phyloP scores from a whole-genome alignment of 129 eudicot genomes.

The Scalesia atractyloides region DNA sequence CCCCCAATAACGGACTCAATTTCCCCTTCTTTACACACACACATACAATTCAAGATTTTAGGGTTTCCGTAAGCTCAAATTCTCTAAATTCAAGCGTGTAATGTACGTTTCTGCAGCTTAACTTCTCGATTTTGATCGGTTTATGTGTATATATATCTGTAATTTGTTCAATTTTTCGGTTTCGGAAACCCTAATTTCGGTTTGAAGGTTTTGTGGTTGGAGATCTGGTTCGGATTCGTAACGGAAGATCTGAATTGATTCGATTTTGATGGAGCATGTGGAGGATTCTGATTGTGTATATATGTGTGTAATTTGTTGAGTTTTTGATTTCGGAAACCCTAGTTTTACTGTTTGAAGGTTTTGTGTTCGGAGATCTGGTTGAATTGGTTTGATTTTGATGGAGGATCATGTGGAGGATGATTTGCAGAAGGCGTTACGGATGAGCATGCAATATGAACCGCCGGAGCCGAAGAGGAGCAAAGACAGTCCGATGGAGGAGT shows the following conservation, averaged over 20 bases:
- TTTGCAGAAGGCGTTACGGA: constrained; percentile 74
- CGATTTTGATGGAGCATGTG: constrained; percentile 57
- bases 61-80: constrained; percentile 19
- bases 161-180: constrained; percentile 15
- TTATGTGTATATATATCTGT: not conserved
- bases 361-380: constrained; percentile 17
- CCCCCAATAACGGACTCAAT: constrained; percentile 45
- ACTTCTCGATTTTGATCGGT: constrained; percentile 1
- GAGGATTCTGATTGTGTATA: constrained; percentile 43
- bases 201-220: constrained; percentile 23
- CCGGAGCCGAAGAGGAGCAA: constrained; percentile 96
- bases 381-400: constrained; percentile 32
- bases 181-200: constrained; percentile 40
- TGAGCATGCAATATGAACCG: constrained; percentile 82
- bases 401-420: constrained; percentile 91
- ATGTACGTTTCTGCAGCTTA: constrained; percentile 19
- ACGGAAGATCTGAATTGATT: not conserved
- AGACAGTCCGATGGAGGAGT: constrained; percentile 41
- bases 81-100: constrained; percentile 15
- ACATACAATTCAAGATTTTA: constrained; percentile 18
- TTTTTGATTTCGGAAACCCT: constrained; percentile 35
- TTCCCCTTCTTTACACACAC: constrained; percentile 5
- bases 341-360: constrained; percentile 27
- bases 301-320: constrained; percentile 11
- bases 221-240: constrained; percentile 1